Evolutionary conservation across 2,329 filamentous ascomycete species (phyloP).

Genomic region (Fonsecaea multimorphosa): DNA sequence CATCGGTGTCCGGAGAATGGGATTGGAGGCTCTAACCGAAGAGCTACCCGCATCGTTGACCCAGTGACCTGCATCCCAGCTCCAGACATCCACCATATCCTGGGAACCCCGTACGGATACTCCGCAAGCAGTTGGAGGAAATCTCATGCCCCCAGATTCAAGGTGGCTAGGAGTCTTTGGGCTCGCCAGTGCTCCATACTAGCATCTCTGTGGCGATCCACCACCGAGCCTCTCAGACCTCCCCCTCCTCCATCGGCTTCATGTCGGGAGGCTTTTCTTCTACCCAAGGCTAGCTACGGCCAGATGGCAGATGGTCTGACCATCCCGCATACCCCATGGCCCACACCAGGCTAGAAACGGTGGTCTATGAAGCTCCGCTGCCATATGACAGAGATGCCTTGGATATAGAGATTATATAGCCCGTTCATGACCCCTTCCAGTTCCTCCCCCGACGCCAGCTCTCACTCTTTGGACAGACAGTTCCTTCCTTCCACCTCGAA

Average conservation of each 20-base stretch:
- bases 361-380: constrained; percentile 15
- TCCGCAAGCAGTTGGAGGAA: constrained; percentile 16
- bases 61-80: constrained; percentile 9
- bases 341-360: constrained; percentile 24
- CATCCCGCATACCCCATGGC: constrained; percentile 6
- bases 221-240: constrained; percentile 14
- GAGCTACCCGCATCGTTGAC: background rate
- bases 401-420: constrained; percentile 16
- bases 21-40: constrained; percentile 6
- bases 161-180: constrained; percentile 23
- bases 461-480: constrained; percentile 12
- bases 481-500: constrained; percentile 13
- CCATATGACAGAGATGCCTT: constrained; percentile 4
- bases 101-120: constrained; percentile 17
- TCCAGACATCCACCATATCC: constrained; percentile 3
- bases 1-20: background rate
- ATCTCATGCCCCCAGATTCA: constrained; percentile 23
- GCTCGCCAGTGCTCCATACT: constrained; percentile 7
- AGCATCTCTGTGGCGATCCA: constrained; percentile 9
- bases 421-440: constrained; percentile 4
- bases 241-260: constrained; percentile 27
- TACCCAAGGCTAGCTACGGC: constrained; percentile 5
- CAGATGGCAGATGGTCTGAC: constrained; percentile 16
- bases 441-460: background rate
- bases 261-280: constrained; percentile 26